phyloP scores from a whole-genome alignment of 148 eudicot genomes.

The Silene conica region DNA sequence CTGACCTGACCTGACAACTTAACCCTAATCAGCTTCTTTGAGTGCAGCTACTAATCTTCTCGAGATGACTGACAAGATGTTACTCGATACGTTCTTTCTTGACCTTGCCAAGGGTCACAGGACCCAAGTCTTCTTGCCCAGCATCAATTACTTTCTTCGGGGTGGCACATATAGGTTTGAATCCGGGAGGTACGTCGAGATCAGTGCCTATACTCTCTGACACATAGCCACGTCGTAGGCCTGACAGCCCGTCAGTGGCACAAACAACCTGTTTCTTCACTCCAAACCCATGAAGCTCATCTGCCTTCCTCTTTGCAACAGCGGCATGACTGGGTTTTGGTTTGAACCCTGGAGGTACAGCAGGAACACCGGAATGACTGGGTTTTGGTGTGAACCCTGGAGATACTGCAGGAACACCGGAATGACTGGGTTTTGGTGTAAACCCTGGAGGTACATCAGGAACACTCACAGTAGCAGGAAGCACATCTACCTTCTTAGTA shows the following conservation, averaged over 20 bases:
- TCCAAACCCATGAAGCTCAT: conserved; percentile 8
- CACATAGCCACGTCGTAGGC: conserved; percentile 11
- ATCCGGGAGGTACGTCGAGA: conserved; percentile 6
- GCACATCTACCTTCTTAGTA: background rate
- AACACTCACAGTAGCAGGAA: too few species aligned
- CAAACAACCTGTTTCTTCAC: background rate
- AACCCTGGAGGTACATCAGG: conserved; percentile 11
- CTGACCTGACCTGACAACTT: background rate
- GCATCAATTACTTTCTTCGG: background rate
- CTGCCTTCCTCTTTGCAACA: conserved; percentile 14
- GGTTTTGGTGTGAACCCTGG: conserved; percentile 6
- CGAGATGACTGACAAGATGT: conserved; percentile 3
- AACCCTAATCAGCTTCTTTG: background rate
- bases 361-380: too few species aligned
- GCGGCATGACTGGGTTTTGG: background rate
- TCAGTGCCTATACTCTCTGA: background rate
- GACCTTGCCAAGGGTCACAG: background rate
- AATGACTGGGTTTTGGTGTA: background rate
- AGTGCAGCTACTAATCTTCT: conserved; percentile 15
- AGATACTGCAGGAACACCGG: background rate
- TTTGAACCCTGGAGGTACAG: conserved; percentile 13
- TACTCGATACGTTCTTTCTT: conserved; percentile 11
- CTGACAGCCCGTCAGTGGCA: conserved; percentile 1
- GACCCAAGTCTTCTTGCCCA: background rate
- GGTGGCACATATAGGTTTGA: background rate